Evolutionary conservation across 768 basidiomycete genomes (phyloP).

Genomic region (Podaxis pistillaris): DNA sequence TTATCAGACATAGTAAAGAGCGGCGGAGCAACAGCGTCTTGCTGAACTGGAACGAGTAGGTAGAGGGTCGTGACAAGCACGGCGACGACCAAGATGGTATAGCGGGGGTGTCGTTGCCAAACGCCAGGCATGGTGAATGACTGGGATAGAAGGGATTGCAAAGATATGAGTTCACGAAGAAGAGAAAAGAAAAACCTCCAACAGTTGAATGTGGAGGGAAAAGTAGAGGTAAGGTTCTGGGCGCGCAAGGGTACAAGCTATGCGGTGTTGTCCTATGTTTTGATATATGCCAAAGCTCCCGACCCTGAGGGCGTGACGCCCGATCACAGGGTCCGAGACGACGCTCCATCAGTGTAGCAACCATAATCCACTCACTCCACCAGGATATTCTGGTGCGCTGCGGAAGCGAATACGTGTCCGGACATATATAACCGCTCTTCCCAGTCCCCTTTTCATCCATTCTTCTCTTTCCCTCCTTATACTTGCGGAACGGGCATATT

Average conservation of each 20-base stretch:
- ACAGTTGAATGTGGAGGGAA: slow-evolving; percentile 4
- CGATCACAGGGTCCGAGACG: neutral
- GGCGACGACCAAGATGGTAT: slow-evolving; percentile 41
- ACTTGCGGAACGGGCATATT: neutral
- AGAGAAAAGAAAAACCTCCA: neutral
- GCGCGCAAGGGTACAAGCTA: neutral
- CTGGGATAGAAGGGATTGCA: neutral
- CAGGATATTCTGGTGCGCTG: neutral
- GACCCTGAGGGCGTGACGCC: neutral
- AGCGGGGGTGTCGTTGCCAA: slow-evolving; percentile 51
- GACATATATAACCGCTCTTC: neutral
- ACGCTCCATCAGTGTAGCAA: neutral
- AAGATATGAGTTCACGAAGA: neutral
- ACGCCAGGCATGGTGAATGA: slow-evolving; percentile 25
- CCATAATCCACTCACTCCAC: neutral
- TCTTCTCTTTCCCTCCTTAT: no score
- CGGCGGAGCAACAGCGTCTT: slow-evolving; percentile 19
- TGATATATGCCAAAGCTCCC: neutral
- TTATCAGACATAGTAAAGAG: slow-evolving; percentile 26
- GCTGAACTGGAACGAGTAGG: slow-evolving; percentile 39
- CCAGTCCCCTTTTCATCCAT: no score
- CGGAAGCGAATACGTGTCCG: neutral
- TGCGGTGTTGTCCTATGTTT: slow-evolving; percentile 2
- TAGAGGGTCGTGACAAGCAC: slow-evolving; percentile 44
- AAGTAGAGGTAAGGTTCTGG: neutral